Evolutionary conservation across 305 asterid genomes (phyloP), one percentile per base, ranked within the genome.

Genomic region (Solanum chacoense): DNA sequence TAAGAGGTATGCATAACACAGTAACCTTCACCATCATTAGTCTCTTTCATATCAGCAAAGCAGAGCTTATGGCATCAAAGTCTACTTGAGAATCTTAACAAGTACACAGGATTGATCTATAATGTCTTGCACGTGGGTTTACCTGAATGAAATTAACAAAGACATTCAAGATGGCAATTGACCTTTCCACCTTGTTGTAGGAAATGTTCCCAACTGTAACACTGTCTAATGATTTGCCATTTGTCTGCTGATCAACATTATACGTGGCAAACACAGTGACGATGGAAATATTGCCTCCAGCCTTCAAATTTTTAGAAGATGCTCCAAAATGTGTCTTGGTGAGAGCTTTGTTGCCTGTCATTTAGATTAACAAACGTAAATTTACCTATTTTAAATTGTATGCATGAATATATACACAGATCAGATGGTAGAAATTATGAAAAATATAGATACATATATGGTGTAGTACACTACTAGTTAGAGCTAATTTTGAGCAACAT

Each of bases 71-170:
- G 69, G 20, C 72, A 81, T 29, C 86, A 81, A 45, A 42, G 29
- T 29, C 38, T 26, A 81, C 72, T 45, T 28, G 29, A 81, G 40
- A 81, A 45, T 81, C 18, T 81, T 18, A 81, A 18, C 29, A 81
- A 45, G 72, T 11, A 50, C 42, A 83, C 29, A 2, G 9, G 71
- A 83, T 50, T 50, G 42, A 50, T 31, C 20, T 50, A 83, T 50
- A 37, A 28, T 22, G 37, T 42, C 40, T 78, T 13, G 40, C 22
- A 37, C 63, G 1, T 36, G 71, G 35, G 75, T 73, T 59, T 92
- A 96, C 99, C 99, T 94, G 96, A 90, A 95, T 93, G 92, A 96
- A 96, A 90, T 95, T 94, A 76, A 96, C 88, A 85, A 95, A 95
- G 71, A 94, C 94, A 73, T 93, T 91, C 93, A 96, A 91, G 91